Evolutionary conservation across 768 basidiomycete genomes (phyloP).

Genomic region (Filobasidium wieringae): DNA sequence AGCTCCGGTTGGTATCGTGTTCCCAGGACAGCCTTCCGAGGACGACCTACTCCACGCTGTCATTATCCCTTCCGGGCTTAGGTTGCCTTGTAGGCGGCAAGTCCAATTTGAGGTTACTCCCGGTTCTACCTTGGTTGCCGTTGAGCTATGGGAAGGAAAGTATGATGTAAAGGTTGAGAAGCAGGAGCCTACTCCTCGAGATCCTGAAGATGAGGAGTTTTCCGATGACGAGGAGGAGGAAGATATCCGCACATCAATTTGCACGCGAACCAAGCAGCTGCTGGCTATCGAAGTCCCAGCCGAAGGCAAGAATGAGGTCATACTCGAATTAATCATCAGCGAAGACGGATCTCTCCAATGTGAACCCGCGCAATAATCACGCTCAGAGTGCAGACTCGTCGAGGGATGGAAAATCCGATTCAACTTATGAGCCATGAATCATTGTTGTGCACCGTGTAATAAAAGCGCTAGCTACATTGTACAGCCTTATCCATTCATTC

Average conservation of each 20-base stretch:
- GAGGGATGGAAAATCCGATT: too few relatives aligned
- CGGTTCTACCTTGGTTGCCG: conserved; percentile 27
- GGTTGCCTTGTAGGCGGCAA: conserved; percentile 40
- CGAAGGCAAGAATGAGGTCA: neutral
- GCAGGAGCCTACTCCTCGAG: conserved; percentile 9
- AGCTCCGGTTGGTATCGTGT: conserved; percentile 40
- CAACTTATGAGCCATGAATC: too few relatives aligned
- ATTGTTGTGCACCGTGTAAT: too few relatives aligned
- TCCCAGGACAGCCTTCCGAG: conserved; percentile 26
- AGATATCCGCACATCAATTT: conserved; percentile 32
- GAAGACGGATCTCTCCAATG: neutral
- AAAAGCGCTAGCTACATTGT: too few relatives aligned
- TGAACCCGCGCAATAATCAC: too few relatives aligned
- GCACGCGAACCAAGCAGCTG: neutral
- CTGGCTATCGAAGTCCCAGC: neutral
- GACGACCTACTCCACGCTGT: conserved; percentile 22
- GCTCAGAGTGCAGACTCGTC: too few relatives aligned
- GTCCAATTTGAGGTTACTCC: conserved; percentile 38
- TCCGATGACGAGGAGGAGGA: conserved; percentile 27
- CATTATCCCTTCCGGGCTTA: conserved; percentile 29
- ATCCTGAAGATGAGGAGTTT: conserved; percentile 24
- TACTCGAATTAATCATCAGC: neutral
- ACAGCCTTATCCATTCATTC: too few relatives aligned
- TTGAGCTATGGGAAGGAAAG: conserved; percentile 42
- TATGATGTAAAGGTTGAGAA: conserved; percentile 39